A percentile compares a stretch with the other conserved stretches of the same genome.
phyloP scores from a whole-genome alignment of 2,329 filamentous ascomycete genomes.

The Neopestalotiopsis clavispora region DNA sequence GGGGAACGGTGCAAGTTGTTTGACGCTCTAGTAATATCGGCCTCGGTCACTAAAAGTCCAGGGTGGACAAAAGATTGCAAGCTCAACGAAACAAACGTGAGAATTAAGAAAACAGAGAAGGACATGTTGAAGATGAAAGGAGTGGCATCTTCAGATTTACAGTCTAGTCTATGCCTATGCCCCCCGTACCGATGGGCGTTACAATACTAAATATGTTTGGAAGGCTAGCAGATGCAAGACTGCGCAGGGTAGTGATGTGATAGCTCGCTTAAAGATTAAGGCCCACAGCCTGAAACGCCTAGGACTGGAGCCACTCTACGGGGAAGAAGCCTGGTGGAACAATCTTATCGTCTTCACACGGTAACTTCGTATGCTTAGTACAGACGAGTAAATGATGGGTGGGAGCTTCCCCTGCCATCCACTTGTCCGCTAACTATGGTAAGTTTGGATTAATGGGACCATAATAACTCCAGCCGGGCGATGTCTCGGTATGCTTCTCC shows the following conservation, averaged over 20 bases:
- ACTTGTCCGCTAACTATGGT: too few species aligned
- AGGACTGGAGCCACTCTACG: neutral
- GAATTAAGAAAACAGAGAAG: neutral
- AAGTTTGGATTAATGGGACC: too few species aligned
- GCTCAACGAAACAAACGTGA: neutral
- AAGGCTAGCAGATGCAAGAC: neutral
- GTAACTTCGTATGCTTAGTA: too few species aligned
- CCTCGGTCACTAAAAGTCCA: slow-evolving; percentile 5
- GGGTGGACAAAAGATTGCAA: slow-evolving; percentile 8
- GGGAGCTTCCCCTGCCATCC: too few species aligned
- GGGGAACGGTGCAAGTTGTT: slow-evolving; percentile 1
- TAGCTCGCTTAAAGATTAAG: neutral
- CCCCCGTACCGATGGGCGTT: too few species aligned
- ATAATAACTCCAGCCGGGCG: too few species aligned
- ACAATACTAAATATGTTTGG: neutral
- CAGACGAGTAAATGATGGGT: too few species aligned
- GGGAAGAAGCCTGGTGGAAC: neutral
- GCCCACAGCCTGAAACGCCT: neutral
- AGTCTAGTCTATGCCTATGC: neutral
- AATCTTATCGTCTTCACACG: neutral
- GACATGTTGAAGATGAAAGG: neutral
- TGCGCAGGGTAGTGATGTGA: neutral
- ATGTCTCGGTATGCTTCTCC: too few species aligned
- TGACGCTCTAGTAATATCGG: neutral
- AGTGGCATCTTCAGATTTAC: neutral